Percentiles rank a stretch among this genome's conserved stretches.
phyloP scores from a whole-genome alignment of 2,329 filamentous ascomycete genomes.

The Phialophora macrospora region DNA sequence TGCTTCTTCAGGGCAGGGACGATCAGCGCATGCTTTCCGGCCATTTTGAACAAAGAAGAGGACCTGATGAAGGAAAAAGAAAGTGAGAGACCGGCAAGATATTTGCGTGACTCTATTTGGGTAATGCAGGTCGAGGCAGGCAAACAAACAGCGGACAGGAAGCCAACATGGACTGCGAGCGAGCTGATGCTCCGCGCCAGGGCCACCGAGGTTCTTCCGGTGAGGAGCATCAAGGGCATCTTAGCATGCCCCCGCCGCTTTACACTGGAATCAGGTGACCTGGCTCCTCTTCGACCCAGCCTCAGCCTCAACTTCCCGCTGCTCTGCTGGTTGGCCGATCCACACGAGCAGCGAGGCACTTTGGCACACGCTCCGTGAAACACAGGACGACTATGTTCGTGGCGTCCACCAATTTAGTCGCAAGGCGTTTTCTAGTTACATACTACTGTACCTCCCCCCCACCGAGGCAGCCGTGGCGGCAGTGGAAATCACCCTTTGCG shows the following conservation, averaged over 20 bases:
- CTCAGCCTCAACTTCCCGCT: too few relatives aligned
- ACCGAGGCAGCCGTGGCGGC: too few relatives aligned
- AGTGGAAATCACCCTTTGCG: too few relatives aligned
- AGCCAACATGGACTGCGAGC: not conserved
- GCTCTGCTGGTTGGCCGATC: too few relatives aligned
- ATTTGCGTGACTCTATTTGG: not conserved
- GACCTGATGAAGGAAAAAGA: not conserved
- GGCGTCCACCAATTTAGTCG: too few relatives aligned
- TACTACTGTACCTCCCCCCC: too few relatives aligned
- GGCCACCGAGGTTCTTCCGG: not conserved
- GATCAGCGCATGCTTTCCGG: constrained; percentile 58
- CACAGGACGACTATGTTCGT: too few relatives aligned
- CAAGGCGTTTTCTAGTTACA: too few relatives aligned
- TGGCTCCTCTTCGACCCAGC: not conserved
- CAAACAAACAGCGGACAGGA: not conserved
- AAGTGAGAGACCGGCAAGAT: not conserved
- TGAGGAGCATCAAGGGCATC: not conserved
- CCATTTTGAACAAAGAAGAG: constrained; percentile 17
- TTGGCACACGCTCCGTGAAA: too few relatives aligned
- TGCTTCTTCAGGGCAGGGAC: constrained; percentile 81
- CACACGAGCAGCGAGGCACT: too few relatives aligned
- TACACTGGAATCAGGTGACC: not conserved
- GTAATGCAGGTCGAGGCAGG: not conserved
- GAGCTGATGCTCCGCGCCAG: not conserved
- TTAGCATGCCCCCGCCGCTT: not conserved